A percentile compares a stretch with the other conserved stretches of the same genome.
phyloP scores from a whole-genome alignment of 2,329 filamentous ascomycete species.

The Coniella vitis region DNA sequence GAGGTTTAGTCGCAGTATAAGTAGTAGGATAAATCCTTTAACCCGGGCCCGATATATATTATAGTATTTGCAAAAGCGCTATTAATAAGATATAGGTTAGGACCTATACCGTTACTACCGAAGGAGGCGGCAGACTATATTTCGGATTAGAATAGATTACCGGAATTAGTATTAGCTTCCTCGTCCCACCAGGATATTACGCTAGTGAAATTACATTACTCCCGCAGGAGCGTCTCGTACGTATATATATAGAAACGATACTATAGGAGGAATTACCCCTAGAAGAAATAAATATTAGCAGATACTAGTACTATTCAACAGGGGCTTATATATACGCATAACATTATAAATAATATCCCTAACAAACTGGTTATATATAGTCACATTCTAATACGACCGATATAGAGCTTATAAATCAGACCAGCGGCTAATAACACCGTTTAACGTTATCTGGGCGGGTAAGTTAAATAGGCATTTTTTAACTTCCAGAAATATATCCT shows the following conservation, averaged over 20 bases:
- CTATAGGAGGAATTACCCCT: conserved; percentile 28
- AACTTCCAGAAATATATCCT: conserved; percentile 24
- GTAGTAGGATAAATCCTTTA: conserved; percentile 8
- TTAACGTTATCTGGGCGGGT: conserved; percentile 20
- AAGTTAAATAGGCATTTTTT: conserved; percentile 26
- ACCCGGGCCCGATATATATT: conserved; percentile 17
- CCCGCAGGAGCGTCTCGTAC: conserved; percentile 26
- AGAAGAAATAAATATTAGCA: neutral
- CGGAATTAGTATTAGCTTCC: conserved; percentile 24
- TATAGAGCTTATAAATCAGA: conserved; percentile 29
- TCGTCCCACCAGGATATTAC: conserved; percentile 31
- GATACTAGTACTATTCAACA: too few species aligned
- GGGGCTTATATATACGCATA: neutral
- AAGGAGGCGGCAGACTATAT: conserved; percentile 23
- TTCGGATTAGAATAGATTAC: conserved; percentile 19
- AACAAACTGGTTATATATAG: neutral
- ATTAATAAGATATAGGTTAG: conserved; percentile 26
- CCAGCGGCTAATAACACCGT: conserved; percentile 24
- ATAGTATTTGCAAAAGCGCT: conserved; percentile 29
- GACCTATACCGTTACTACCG: conserved; percentile 1
- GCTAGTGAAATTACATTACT: conserved; percentile 25
- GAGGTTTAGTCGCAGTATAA: conserved; percentile 3
- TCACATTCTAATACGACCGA: conserved; percentile 23
- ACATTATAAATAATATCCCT: neutral
- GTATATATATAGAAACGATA: conserved; percentile 28